Evolutionary conservation across 305 asterid species (phyloP).

Genomic region (Plantago rigida): DNA sequence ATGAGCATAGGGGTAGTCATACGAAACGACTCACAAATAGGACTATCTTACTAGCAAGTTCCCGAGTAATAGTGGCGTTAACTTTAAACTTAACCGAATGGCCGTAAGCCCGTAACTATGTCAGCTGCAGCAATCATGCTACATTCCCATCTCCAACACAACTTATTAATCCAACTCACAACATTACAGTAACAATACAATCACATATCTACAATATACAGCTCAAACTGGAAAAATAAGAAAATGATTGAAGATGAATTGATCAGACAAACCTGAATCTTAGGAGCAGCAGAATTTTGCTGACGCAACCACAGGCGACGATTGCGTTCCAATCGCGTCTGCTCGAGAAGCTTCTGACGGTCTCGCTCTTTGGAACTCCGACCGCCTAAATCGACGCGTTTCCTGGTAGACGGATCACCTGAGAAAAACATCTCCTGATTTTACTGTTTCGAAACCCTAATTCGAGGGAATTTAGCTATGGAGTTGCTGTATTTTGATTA

Average conservation of each 20-base stretch:
- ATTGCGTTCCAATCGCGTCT: conserved; percentile 77
- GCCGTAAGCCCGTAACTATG: no score
- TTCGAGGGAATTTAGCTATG: background rate
- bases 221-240: background rate
- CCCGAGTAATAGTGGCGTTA: no score
- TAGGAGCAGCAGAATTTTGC: conserved; percentile 75
- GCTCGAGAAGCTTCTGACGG: conserved; percentile 81
- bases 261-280: conserved; percentile 51
- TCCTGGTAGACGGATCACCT: conserved; percentile 77
- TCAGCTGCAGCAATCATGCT: no score
- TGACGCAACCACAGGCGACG: conserved; percentile 61
- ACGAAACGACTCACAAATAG: background rate
- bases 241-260: background rate
- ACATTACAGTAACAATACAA: no score
- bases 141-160: no score
- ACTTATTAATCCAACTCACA: no score
- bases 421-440: conserved; percentile 53
- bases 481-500: background rate
- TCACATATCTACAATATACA: background rate
- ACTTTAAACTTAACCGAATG: no score
- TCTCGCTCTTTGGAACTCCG: conserved; percentile 94
- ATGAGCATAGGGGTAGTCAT: background rate
- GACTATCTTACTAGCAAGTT: background rate
- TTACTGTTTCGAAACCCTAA: conserved; percentile 31
- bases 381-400: conserved; percentile 96